Conservation (phyloP, 2,329 filamentous ascomycete genomes). For the Ophiostoma australiae region DNA sequence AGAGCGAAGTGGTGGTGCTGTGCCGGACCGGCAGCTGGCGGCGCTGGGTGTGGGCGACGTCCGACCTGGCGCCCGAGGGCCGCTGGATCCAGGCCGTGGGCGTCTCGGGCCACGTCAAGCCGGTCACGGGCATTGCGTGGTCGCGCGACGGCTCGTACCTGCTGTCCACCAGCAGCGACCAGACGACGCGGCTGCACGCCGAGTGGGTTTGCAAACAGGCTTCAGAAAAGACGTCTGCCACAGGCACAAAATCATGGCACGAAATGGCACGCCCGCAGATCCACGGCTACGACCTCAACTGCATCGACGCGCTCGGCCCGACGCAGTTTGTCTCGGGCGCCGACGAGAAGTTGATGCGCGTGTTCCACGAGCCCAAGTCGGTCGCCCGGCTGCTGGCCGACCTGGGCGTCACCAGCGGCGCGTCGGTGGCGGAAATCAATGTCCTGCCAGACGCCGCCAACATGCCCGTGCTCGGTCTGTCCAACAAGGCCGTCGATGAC, state of each 20-base stretch:
- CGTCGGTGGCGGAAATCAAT: conserved; percentile 33
- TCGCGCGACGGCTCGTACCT: conserved; percentile 75
- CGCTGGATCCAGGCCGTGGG: conserved; percentile 73
- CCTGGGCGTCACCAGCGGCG: conserved; percentile 49
- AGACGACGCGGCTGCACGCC: conserved; percentile 84
- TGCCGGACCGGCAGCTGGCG: conserved; percentile 93
- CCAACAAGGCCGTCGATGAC: conserved; percentile 79
- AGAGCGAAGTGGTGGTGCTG: conserved; percentile 68
- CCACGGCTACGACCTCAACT: conserved; percentile 96
- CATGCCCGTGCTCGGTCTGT: conserved; percentile 90
- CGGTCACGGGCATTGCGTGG: conserved; percentile 81
- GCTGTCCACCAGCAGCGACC: conserved; percentile 82
- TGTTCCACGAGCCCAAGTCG: conserved; percentile 83
- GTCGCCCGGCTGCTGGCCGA: conserved; percentile 68
- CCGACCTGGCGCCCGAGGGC: conserved; percentile 44
- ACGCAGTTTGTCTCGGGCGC: conserved; percentile 87
- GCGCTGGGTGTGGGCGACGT: conserved; percentile 63
- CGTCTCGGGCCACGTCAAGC: conserved; percentile 75
- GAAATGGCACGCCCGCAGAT: conserved; percentile 95
- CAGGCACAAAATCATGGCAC: conserved; percentile 66
- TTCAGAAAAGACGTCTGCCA: not conserved
- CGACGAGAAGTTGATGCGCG: conserved; percentile 94
- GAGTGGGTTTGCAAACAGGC: conserved; percentile 52
- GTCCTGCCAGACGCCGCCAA: conserved; percentile 80
- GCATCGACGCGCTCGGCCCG: conserved; percentile 69